Percentiles rank a stretch among this genome's conserved stretches.
Conservation (phyloP, 371 early-diverging fungal genomes). For the Mortierella sp. region DNA sequence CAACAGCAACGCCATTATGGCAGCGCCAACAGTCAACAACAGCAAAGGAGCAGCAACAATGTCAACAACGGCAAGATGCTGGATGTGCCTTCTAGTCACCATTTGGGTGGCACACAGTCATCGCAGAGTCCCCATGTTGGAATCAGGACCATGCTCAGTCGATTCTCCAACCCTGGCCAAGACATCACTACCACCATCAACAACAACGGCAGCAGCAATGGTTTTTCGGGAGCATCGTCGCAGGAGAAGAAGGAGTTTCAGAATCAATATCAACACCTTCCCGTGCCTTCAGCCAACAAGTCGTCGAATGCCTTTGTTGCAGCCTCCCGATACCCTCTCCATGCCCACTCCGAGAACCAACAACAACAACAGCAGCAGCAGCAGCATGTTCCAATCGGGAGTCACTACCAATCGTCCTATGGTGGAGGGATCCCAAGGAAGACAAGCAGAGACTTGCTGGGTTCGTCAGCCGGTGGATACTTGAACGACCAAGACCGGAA, state of each 20-base stretch:
- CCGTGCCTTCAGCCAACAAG: constrained; percentile 1
- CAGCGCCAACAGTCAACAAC: not conserved
- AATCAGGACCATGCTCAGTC: constrained; percentile 47
- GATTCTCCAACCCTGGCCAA: constrained; percentile 17
- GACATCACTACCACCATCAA: constrained; percentile 1
- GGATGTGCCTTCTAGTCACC: constrained; percentile 13
- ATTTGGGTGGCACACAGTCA: constrained; percentile 9
- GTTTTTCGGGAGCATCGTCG: not conserved
- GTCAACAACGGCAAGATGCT: constrained; percentile 10
- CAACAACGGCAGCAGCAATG: not conserved
- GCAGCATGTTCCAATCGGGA: not conserved
- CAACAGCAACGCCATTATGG: not conserved
- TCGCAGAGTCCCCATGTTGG: constrained; percentile 39
- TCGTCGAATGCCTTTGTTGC: constrained; percentile 8
- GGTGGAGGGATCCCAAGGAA: constrained; percentile 3
- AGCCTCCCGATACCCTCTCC: constrained; percentile 23
- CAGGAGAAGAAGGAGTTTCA: constrained; percentile 1
- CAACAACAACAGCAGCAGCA: constrained; percentile 16
- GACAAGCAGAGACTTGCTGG: not conserved
- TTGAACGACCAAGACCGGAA: constrained; percentile 1
- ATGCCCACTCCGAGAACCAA: constrained; percentile 10
- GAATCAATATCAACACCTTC: constrained; percentile 3
- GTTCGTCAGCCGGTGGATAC: not conserved
- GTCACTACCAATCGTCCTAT: not conserved
- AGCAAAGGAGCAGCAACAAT: not conserved